Base-by-base conservation (phyloP, 495 filamentous ascomycete genomes). In the Articulospora tetracladia region DNA sequence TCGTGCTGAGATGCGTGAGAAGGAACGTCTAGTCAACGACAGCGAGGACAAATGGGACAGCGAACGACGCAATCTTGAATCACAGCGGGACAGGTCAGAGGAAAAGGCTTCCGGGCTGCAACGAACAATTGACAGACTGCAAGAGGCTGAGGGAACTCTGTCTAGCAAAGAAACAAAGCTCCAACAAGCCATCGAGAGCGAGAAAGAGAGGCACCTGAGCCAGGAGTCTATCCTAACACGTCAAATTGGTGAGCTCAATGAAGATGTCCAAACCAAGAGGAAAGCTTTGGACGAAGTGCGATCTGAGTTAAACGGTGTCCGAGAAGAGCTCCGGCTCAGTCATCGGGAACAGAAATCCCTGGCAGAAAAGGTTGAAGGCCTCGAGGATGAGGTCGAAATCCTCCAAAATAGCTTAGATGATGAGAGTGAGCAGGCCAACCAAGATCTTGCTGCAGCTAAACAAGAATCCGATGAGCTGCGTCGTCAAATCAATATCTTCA, bases 361-460 rank as follows among this genome's bases (percentile, higher is more conserved):
- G 27, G 76, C 77, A 44, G 86, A 91, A 49, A 91, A 87, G 64
- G 73, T 89, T 10, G 83, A 89, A 62, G 83, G 79, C n/a, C 69
- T 95, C 17, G 89, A 93, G 67, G 90, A 93, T 61, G 90, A 95
- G 68, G 77, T 93, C 12, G 84, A 92, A 51, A 81, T 93, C 34
- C 73, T 93, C 28, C 89, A 92, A 66, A 79, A 79, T 20, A 87
- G 81, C 53, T 70, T 92, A 46, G 89, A 92, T 60, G 90, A 94
- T 60, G 90, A 90, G 68, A 80, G 80, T 60, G 83, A 88, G 61
- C 80, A 81, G 39, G 83, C 83, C 17, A 84, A 83, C 8, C 72
- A 79, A 17, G 82, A 85, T 51, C 66, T 84, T 26, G 57, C 73
- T 53, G 72, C 72, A 22, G 67, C 74, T 1, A 77, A 78, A 53